Evolutionary conservation across 2,329 filamentous ascomycete species (phyloP).

Genomic region (Calonectria pauciramosa): DNA sequence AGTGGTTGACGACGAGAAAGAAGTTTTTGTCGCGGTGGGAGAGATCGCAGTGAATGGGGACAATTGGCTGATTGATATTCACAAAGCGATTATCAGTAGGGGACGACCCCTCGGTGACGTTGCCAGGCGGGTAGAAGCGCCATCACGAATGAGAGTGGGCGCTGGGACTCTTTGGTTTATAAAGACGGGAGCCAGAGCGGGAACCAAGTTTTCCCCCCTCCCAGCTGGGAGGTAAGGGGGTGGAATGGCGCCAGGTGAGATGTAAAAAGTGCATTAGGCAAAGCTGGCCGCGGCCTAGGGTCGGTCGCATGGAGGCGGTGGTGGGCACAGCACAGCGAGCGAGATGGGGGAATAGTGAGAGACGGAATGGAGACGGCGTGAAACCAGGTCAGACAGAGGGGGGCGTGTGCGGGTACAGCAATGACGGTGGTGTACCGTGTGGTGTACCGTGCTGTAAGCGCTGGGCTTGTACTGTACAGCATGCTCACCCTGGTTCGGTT

Average conservation of each 20-base stretch:
- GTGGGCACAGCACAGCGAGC: neutral
- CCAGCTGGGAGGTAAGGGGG: neutral
- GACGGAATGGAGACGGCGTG: constrained; percentile 3
- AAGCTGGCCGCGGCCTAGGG: constrained; percentile 21
- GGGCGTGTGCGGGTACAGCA: neutral
- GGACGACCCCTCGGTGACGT: constrained; percentile 17
- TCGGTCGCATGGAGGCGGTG: constrained; percentile 23
- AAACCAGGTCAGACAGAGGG: neutral
- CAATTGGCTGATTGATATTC: neutral
- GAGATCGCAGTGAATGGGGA: neutral
- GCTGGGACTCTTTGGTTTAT: constrained; percentile 13
- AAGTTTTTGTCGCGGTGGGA: neutral
- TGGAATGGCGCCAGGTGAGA: neutral
- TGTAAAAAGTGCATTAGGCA: constrained; percentile 10
- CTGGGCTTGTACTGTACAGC: neutral
- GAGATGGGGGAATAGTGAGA: neutral
- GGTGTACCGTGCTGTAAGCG: neutral
- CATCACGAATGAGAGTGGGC: constrained; percentile 25
- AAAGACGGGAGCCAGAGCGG: neutral
- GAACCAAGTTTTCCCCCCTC: neutral
- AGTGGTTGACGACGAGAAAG: neutral
- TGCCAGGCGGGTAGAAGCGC: constrained; percentile 3
- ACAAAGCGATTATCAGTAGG: constrained; percentile 15
- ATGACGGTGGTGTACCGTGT: neutral
- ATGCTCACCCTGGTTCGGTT: neutral